phyloP scores from a whole-genome alignment of 495 filamentous ascomycete genomes.

The Penicillium maclennaniae region DNA sequence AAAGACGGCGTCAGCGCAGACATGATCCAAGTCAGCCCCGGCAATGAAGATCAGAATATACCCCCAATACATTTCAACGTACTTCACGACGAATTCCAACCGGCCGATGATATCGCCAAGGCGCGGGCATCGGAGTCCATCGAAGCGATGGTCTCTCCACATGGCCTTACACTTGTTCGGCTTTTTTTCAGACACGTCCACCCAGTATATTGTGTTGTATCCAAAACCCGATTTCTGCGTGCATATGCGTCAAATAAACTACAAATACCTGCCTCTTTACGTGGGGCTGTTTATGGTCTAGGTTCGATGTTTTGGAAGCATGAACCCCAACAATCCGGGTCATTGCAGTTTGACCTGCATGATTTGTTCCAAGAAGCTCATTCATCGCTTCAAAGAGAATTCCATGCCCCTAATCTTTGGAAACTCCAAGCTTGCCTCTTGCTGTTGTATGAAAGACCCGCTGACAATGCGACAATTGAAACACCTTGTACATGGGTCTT shows the following conservation, averaged over 20 bases:
- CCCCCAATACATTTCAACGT: slow-evolving; percentile 20
- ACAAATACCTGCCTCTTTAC: slow-evolving; percentile 15
- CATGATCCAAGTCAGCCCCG: slow-evolving; percentile 11
- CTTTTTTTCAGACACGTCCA: slow-evolving; percentile 22
- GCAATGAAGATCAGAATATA: neutral
- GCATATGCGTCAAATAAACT: slow-evolving; percentile 7
- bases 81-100: slow-evolving; percentile 14
- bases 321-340: slow-evolving; percentile 1
- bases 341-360: slow-evolving; percentile 5
- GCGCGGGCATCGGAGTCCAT: slow-evolving; percentile 16
- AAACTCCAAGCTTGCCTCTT: slow-evolving; percentile 21
- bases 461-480: slow-evolving; percentile 18
- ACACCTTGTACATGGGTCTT: slow-evolving; percentile 21
- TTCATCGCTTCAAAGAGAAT: slow-evolving; percentile 18
- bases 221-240: slow-evolving; percentile 12
- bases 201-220: slow-evolving; percentile 13
- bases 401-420: slow-evolving; percentile 20
- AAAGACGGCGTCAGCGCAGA: slow-evolving; percentile 16
- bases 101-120: slow-evolving; percentile 14
- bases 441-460: slow-evolving; percentile 18
- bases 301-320: slow-evolving; percentile 17
- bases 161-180: slow-evolving; percentile 11
- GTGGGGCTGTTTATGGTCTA: slow-evolving; percentile 18
- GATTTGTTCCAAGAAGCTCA: slow-evolving; percentile 21
- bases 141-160: slow-evolving; percentile 8